Percentiles rank a stretch among this genome's conserved stretches.
Conservation (phyloP, 164 flowering plant species). For the Stephania cephalantha region DNA sequence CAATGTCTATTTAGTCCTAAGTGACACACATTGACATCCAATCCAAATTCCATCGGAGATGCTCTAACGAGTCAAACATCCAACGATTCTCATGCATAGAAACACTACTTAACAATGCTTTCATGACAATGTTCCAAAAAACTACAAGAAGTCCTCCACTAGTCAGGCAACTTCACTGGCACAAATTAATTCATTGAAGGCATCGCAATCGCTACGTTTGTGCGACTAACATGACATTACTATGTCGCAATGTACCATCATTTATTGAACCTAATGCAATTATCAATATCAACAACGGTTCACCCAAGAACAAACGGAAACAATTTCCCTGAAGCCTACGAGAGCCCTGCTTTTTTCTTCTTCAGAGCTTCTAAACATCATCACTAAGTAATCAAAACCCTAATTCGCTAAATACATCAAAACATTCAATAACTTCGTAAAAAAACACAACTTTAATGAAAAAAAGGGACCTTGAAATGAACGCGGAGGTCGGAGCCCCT, state of each 20-base stretch:
- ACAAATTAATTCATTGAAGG: neutral
- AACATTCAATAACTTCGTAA: too few relatives aligned
- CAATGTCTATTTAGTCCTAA: too few relatives aligned
- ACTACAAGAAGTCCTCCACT: neutral
- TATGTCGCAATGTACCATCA: slow-evolving; percentile 16
- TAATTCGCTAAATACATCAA: too few relatives aligned
- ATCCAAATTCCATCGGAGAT: too few relatives aligned
- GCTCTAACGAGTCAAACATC: neutral
- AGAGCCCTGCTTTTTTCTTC: slow-evolving; percentile 22
- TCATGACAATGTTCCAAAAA: too few relatives aligned
- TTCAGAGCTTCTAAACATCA: slow-evolving; percentile 4
- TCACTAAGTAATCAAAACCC: too few relatives aligned
- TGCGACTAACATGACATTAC: too few relatives aligned
- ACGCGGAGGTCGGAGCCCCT: slow-evolving; percentile 73
- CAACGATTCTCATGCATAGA: neutral
- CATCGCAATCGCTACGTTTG: too few relatives aligned
- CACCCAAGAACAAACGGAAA: slow-evolving; percentile 26
- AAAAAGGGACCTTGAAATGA: slow-evolving; percentile 61
- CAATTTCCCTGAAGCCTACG: slow-evolving; percentile 16
- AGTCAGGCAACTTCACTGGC: neutral
- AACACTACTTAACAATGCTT: neutral
- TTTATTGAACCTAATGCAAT: slow-evolving; percentile 21
- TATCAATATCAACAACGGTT: slow-evolving; percentile 13
- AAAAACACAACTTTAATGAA: too few relatives aligned
- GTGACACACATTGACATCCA: too few relatives aligned